Conservation (phyloP, 148 eudicot genomes). For the Mesembryanthemum crystallinum region DNA sequence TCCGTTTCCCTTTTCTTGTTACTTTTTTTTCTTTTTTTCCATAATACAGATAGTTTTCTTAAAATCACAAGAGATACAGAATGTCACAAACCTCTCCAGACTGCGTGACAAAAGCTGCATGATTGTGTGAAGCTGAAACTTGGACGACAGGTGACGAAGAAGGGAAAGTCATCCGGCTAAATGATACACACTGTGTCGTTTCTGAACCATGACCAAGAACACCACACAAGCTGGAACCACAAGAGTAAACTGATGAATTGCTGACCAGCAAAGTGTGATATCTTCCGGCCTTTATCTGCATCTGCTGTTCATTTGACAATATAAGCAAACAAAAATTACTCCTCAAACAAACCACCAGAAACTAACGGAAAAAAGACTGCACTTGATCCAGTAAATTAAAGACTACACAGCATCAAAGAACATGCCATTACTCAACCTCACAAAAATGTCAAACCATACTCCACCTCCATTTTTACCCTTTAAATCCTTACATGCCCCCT, state of each 20-base stretch:
- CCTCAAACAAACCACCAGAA: not conserved
- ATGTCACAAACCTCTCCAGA: conserved; percentile 73
- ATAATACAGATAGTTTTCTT: not conserved
- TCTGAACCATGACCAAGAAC: conserved; percentile 99
- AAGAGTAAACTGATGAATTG: conserved; percentile 72
- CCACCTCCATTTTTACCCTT: no score
- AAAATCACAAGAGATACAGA: not conserved
- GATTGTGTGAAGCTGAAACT: conserved; percentile 91
- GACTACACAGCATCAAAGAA: not conserved
- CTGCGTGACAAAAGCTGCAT: conserved; percentile 83
- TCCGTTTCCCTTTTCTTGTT: not conserved
- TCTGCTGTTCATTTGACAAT: conserved; percentile 43
- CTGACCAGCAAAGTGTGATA: conserved; percentile 84
- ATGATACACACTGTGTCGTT: conserved; percentile 67
- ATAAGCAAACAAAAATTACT: conserved; percentile 17
- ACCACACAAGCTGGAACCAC: conserved; percentile 94
- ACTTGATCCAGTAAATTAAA: not conserved
- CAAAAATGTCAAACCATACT: not conserved
- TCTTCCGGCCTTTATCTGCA: conserved; percentile 92
- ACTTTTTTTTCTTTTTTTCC: not conserved
- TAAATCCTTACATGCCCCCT: no score
- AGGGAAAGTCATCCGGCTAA: conserved; percentile 70
- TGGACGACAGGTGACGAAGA: conserved; percentile 53
- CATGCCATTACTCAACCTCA: not conserved
- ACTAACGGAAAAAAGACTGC: not conserved